Percentiles rank a stretch among this genome's conserved stretches.
Conservation (phyloP, 352 stramenopile genomes). For the Phytophthora sojae region DNA sequence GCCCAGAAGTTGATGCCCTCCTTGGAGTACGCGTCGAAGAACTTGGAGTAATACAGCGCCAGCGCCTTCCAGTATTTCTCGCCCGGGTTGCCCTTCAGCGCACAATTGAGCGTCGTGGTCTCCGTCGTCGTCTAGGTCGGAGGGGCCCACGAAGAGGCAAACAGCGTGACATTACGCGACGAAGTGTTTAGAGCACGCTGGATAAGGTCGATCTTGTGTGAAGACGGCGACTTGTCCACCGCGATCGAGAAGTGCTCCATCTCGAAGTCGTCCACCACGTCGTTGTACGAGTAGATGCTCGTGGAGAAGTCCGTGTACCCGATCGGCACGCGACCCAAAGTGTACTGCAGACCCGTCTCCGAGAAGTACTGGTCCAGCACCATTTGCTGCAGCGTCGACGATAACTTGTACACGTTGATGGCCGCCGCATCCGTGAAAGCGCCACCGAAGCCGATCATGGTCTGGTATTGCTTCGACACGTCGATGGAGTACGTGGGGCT, state of each 20-base stretch:
- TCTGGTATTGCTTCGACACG: conserved; percentile 65
- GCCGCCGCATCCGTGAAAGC: conserved; percentile 90
- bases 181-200: conserved; percentile 56
- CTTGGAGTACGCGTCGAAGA: conserved; percentile 82
- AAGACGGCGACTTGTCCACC: conserved; percentile 70
- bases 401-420: conserved; percentile 84
- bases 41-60: conserved; percentile 91
- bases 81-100: conserved; percentile 60
- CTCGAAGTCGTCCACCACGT: conserved; percentile 75
- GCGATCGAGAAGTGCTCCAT: conserved; percentile 87
- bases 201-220: conserved; percentile 79
- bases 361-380: conserved; percentile 85
- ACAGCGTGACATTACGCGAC: conserved; percentile 62
- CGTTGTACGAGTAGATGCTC: conserved; percentile 87
- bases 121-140: conserved; percentile 89
- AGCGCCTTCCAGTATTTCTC: conserved; percentile 76
- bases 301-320: conserved; percentile 88
- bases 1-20: conserved; percentile 82
- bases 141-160: conserved; percentile 84
- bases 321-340: conserved; percentile 85
- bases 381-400: conserved; percentile 59
- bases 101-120: conserved; percentile 64
- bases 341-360: conserved; percentile 81
- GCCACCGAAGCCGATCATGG: conserved; percentile 89
- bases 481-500: conserved; percentile 60